These are phyloP conservation scores for Rhodamnia rubescens DNA, from an alignment of 345 rosid genomes.

Conservation along the genomic window DNA sequence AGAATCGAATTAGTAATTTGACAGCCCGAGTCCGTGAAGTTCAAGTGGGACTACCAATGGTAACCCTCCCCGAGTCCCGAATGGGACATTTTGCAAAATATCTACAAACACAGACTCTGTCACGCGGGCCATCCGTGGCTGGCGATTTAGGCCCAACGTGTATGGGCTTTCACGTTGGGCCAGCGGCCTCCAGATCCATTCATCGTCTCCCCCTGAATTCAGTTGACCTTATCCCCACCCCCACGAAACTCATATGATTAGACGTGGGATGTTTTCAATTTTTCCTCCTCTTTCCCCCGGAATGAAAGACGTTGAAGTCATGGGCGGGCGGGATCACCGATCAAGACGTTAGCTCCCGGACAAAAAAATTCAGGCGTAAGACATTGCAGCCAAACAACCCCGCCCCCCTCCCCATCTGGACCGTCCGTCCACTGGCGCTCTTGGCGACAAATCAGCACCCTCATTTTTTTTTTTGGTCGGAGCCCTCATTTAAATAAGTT, in stretches of 20 bases:
- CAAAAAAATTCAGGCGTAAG: not conserved
- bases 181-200: not conserved
- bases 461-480: too few species aligned
- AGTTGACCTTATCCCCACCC: not conserved
- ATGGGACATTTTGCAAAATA: not conserved
- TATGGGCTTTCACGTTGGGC: not conserved
- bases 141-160: not conserved
- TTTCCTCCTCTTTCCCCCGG: not conserved
- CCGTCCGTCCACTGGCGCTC: not conserved
- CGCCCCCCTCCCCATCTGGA: not conserved
- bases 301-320: not conserved
- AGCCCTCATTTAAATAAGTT: too few species aligned
- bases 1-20: not conserved
- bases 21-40: not conserved
- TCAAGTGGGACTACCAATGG: accelerated
- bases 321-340: not conserved
- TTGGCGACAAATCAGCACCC: not conserved
- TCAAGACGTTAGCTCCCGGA: not conserved
- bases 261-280: not conserved
- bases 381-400: not conserved
- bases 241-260: not conserved
- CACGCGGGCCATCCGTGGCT: not conserved
- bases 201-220: not conserved
- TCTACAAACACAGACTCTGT: not conserved
- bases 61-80: not conserved